Percentiles rank a stretch among this genome's conserved stretches.
phyloP scores from a whole-genome alignment of 345 rosid species.

The Salix purpurea region DNA sequence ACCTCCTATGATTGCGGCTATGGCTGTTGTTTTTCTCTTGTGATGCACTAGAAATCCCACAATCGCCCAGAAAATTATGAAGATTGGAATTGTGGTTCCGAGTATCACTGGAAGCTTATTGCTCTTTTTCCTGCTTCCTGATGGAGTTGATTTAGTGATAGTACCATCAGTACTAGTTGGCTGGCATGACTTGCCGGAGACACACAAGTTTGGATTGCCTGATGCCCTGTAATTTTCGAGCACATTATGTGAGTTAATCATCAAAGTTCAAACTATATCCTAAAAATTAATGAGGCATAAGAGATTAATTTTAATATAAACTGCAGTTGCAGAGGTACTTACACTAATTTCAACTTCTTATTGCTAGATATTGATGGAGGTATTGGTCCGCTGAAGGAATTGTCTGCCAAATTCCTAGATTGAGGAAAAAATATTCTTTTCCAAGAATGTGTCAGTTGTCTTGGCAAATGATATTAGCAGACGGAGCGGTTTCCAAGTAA shows the following conservation, averaged over 20 bases:
- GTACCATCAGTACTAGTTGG: not conserved
- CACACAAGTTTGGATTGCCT: constrained; percentile 23
- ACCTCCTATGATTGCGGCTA: constrained; percentile 16
- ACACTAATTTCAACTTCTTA: constrained; percentile 23
- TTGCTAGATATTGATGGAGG: constrained; percentile 16
- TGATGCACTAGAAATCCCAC: constrained; percentile 25
- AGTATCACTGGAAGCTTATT: constrained; percentile 36
- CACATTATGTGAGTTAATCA: not conserved
- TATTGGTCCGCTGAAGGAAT: constrained; percentile 18
- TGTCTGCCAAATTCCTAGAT: constrained; percentile 20
- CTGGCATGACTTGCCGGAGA: constrained; percentile 30
- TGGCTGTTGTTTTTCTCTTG: constrained; percentile 34
- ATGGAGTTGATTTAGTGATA: not conserved
- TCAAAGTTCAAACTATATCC: not conserved
- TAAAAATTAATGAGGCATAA: not conserved
- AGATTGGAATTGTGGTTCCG: constrained; percentile 35
- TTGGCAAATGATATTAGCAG: no score
- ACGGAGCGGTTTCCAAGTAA: no score
- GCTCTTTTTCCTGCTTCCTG: constrained; percentile 15
- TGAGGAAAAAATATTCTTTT: no score
- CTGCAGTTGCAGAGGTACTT: constrained; percentile 8
- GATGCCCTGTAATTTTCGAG: constrained; percentile 13
- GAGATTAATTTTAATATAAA: not conserved
- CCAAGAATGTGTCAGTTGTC: no score
- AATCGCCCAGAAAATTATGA: constrained; percentile 30